Evolutionary conservation across 331 rosid species (phyloP).

Genomic region (Cucumis variabilis): DNA sequence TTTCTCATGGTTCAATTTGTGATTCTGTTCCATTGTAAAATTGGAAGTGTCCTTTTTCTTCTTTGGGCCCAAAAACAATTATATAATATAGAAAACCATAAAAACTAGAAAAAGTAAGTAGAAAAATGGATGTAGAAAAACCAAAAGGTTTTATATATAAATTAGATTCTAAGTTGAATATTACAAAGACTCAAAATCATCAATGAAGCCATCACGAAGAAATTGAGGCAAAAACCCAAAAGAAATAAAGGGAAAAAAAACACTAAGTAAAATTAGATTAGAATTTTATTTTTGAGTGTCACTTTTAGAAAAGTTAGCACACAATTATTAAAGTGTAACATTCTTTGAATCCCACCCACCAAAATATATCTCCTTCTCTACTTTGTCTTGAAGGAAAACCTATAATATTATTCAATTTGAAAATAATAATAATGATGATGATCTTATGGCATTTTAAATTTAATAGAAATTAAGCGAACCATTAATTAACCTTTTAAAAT

Average conservation of each 20-base stretch:
- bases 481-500: too few species aligned
- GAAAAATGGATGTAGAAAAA: neutral
- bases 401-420: neutral
- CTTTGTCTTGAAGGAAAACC: conserved; percentile 8
- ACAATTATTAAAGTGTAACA: conserved; percentile 23
- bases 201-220: neutral
- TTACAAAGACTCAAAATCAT: neutral
- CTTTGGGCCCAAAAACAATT: too few species aligned
- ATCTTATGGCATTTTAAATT: neutral
- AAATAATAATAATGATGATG: neutral
- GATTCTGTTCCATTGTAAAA: too few species aligned
- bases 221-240: conserved; percentile 3
- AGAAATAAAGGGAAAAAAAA: neutral
- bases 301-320: conserved; percentile 24
- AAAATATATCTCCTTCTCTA: conserved; percentile 11
- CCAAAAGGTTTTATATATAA: neutral
- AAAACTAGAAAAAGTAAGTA: neutral
- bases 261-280: neutral
- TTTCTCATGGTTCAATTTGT: too few species aligned
- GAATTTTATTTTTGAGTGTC: neutral
- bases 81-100: too few species aligned
- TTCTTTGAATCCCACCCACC: conserved; percentile 29
- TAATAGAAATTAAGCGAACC: neutral
- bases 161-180: neutral
- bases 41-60: too few species aligned